Percentiles rank a stretch among this genome's conserved stretches.
These are phyloP conservation scores for Artemisia argyi DNA, from an alignment of 129 eudicot species.

Conservation along the genomic window DNA sequence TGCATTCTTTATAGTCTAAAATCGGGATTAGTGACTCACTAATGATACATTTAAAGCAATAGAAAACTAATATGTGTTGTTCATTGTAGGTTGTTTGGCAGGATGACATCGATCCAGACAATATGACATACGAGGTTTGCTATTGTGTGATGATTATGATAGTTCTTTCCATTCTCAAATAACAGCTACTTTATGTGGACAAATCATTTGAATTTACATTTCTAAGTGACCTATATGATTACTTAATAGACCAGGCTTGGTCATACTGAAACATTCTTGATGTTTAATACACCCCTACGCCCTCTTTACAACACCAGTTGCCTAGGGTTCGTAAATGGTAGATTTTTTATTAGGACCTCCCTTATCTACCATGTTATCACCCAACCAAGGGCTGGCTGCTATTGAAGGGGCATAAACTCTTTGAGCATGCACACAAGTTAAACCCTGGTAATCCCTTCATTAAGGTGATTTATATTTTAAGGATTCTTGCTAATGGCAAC, in stretches of 20 bases:
- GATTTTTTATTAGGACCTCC: too few relatives aligned
- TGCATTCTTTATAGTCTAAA: conserved; percentile 3
- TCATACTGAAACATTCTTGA: background rate
- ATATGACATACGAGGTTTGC: conserved; percentile 90
- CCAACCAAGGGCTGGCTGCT: background rate
- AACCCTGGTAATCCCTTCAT: background rate
- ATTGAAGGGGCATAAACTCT: background rate
- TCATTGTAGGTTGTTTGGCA: conserved; percentile 64
- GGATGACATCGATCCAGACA: conserved; percentile 83
- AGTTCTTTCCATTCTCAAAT: background rate
- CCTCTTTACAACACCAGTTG: background rate
- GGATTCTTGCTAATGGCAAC: background rate
- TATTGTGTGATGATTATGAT: conserved; percentile 1
- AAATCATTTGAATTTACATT: background rate
- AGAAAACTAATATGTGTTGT: conserved; percentile 6
- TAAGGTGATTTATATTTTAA: background rate
- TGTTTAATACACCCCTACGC: background rate
- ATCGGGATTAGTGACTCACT: conserved; percentile 1
- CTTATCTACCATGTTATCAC: background rate
- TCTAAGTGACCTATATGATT: background rate
- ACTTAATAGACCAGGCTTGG: background rate
- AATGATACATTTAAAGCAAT: background rate
- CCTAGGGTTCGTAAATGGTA: background rate
- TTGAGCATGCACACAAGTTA: background rate
- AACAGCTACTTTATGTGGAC: background rate